phyloP scores from a whole-genome alignment of 106 monocot species.

The Gastrodia elata region DNA sequence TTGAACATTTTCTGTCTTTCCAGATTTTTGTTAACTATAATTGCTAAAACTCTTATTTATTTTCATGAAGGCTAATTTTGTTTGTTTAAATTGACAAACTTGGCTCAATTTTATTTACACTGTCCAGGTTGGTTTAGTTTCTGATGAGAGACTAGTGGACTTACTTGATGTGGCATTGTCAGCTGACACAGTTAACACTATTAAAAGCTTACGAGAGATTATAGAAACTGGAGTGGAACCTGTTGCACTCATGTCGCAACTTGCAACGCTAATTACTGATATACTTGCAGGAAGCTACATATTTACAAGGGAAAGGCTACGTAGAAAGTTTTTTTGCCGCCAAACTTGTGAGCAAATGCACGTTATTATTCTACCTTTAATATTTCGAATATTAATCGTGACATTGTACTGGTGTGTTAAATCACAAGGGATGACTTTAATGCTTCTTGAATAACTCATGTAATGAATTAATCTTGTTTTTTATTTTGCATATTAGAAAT shows the following conservation, averaged over 20 bases:
- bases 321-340: constrained; percentile 56
- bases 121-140: constrained; percentile 76
- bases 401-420: background rate
- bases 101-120: constrained; percentile 1
- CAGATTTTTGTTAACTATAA: background rate
- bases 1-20: background rate
- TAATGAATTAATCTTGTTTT: background rate
- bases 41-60: background rate
- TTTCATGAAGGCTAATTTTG: constrained; percentile 2
- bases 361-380: constrained; percentile 2
- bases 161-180: constrained; percentile 89
- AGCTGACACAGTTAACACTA: constrained; percentile 87
- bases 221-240: constrained; percentile 87
- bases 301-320: constrained; percentile 52
- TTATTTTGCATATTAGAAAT: background rate
- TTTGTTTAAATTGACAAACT: background rate
- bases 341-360: constrained; percentile 43
- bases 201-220: constrained; percentile 78
- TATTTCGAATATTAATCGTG: background rate
- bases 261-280: constrained; percentile 94
- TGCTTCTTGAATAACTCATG: background rate
- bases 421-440: background rate
- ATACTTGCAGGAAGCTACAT: constrained; percentile 85
- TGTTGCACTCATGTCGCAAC: constrained; percentile 81
- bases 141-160: constrained; percentile 89